These are phyloP conservation scores for Backusella psychrophila DNA, from an alignment of 192 early-diverging fungal species.

Conservation along the genomic window DNA sequence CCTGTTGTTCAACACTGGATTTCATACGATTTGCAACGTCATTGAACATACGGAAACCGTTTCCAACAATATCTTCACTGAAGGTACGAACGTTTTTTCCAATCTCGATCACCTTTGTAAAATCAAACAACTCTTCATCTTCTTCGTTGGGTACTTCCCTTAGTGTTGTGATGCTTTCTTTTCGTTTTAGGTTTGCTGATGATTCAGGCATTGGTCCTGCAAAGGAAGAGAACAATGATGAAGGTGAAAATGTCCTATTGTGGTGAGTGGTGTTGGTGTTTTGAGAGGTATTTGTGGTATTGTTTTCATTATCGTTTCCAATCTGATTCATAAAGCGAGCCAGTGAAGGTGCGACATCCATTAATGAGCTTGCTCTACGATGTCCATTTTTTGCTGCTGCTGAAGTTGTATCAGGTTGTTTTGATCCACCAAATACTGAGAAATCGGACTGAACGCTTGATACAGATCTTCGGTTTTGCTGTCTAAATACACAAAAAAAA, in stretches of 20 bases:
- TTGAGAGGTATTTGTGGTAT: neutral
- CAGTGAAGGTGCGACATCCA: conserved; percentile 25
- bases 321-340: conserved; percentile 27
- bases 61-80: conserved; percentile 25
- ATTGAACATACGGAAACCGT: conserved; percentile 30
- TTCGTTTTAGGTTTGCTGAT: neutral
- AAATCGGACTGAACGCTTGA: neutral
- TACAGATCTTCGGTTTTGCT: neutral
- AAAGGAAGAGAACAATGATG: conserved; percentile 23
- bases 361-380: conserved; percentile 19
- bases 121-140: conserved; percentile 29
- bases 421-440: neutral
- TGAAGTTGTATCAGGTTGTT: neutral
- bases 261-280: neutral
- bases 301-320: conserved; percentile 8
- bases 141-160: neutral
- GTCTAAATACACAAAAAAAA: neutral
- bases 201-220: conserved; percentile 16
- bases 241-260: conserved; percentile 14
- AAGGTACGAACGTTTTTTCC: conserved; percentile 25
- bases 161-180: neutral
- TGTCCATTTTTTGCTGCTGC: neutral
- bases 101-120: conserved; percentile 34
- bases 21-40: conserved; percentile 26
- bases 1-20: neutral